phyloP scores from a whole-genome alignment of 257 asterid species.

The Solanum gracilifrons region DNA sequence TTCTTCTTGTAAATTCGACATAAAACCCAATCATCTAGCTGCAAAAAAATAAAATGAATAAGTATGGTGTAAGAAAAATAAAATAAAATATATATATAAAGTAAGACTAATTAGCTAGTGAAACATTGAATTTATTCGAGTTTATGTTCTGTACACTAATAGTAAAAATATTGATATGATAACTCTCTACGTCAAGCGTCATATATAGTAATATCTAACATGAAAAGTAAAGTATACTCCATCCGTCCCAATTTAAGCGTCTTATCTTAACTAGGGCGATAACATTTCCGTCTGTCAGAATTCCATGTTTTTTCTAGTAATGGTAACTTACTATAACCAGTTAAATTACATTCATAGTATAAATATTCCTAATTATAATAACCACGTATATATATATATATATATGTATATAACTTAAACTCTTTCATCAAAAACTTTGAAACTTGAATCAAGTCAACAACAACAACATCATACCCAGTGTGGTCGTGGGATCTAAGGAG shows the following conservation, averaged over 20 bases:
- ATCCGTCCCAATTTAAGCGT: background rate
- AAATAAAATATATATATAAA: background rate
- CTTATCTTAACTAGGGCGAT: background rate
- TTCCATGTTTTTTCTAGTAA: too few relatives aligned
- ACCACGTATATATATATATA: too few relatives aligned
- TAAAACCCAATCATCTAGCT: slow-evolving; percentile 6
- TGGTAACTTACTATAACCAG: background rate
- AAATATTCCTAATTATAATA: too few relatives aligned
- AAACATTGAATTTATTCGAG: background rate
- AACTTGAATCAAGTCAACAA: too few relatives aligned
- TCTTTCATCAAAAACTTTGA: too few relatives aligned
- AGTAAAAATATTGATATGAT: background rate
- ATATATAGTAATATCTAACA: background rate
- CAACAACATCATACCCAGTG: background rate
- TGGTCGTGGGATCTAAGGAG: background rate
- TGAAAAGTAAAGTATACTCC: background rate
- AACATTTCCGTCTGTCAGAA: too few relatives aligned
- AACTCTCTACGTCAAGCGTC: background rate
- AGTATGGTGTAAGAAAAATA: background rate
- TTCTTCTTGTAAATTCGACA: slow-evolving; percentile 2
- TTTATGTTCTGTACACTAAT: background rate
- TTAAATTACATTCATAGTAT: background rate
- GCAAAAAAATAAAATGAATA: background rate
- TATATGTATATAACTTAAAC: background rate
- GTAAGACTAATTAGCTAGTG: background rate